Percentiles rank a stretch among this genome's conserved stretches.
Conservation (phyloP, 176 grass and related monocot genomes). For the Raddia guianensis region DNA sequence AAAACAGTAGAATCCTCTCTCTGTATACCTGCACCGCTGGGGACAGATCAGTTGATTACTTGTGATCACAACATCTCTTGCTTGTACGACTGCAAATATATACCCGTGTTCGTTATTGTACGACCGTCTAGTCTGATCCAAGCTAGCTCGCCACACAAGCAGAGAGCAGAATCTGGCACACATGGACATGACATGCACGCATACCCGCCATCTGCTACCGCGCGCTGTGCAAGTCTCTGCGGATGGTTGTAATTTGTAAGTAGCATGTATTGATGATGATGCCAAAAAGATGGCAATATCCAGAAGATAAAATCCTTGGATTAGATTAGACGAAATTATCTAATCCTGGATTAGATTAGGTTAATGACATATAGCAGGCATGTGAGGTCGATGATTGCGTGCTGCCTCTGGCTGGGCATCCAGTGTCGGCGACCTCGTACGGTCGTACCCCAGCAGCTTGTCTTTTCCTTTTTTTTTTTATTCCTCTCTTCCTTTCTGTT, state of each 20-base stretch:
- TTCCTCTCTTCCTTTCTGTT: too few species aligned
- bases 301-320: background rate
- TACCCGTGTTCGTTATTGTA: too few species aligned
- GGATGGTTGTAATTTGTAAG: too few species aligned
- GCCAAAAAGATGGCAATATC: background rate
- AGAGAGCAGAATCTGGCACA: background rate
- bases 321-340: background rate
- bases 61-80: background rate
- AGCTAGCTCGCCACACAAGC: too few species aligned
- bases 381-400: background rate
- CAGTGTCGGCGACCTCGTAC: background rate
- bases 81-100: background rate
- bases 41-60: background rate
- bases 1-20: background rate
- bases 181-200: background rate
- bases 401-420: background rate
- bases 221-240: background rate
- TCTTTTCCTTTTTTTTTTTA: too few species aligned
- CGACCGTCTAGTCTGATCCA: background rate
- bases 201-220: background rate
- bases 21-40: background rate
- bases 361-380: background rate
- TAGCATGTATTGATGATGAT: too few species aligned
- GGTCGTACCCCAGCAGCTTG: too few species aligned
- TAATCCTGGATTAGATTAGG: background rate